Evolutionary conservation across 352 stramenopile species (phyloP), one percentile per base, ranked within the genome.

Genomic region (Globisporangium middletonii): DNA sequence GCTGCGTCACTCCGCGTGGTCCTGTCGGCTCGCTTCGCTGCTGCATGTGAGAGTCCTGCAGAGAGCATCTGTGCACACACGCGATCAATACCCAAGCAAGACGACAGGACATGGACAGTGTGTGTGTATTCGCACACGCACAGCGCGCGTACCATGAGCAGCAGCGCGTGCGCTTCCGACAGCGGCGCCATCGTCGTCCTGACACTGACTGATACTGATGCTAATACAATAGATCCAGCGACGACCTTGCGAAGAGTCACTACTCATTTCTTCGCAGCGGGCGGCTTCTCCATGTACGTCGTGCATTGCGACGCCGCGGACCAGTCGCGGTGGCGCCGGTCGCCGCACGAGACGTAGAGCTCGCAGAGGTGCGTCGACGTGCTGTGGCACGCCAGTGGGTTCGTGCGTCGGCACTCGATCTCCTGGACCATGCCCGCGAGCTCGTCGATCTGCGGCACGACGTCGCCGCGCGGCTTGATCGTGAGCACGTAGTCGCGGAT

Each of bases 371-470:
- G 85, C 2, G 85, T 93, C 49, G 84, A 64, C 13, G 83, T 92
- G 64, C 83, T 90, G 68, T 95, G 85, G 65, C 85, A 95, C 11
- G 75, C 81, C 23, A 95, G 72, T 13, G 81, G 81, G 60, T 91
- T 93, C 33, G 72, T 71, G 48, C 77, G 68, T 26, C 82, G 84
- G 57, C 86, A 95, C 60, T 92, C 78, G 49, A 94, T 92, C 64
- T 95, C 83, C 61, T 95, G 86, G n/a, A 95, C 79, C 77, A 95
- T 86, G 4, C 86, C 86, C 35, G 71, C 83, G 7, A 95, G 69
- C 57, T 86, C 75, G 62, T 95, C 83, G 27, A 93, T 83, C 59
- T 87, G 72, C 18, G 86, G 86, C 43, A 95, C 83, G 51, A 95
- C 73, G 61, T 95, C 83, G 26, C 70, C 71, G 42, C 69, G 69